Conservation (phyloP, 139 green algal genomes). For the Zygnema cylindricum region DNA sequence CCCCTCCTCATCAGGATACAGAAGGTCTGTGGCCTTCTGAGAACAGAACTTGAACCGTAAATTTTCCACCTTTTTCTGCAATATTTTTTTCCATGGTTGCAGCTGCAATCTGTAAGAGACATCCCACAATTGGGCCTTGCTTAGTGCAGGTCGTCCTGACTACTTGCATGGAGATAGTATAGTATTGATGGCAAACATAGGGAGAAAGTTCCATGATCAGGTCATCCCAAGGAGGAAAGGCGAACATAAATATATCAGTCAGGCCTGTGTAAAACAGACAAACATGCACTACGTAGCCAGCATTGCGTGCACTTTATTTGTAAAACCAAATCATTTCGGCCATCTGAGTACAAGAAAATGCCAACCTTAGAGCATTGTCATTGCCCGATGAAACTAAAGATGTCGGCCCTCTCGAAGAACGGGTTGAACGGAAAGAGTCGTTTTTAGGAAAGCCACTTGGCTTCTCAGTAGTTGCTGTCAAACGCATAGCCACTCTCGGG, state of each 20-base stretch:
- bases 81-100: conserved; percentile 27
- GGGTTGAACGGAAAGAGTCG: not conserved
- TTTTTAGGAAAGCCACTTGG: not conserved
- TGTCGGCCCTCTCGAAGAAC: not conserved
- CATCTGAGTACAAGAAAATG: no score
- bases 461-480: not conserved
- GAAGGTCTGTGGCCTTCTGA: conserved; percentile 41
- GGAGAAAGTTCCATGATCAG: no score
- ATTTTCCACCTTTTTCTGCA: conserved; percentile 27
- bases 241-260: no score
- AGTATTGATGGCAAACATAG: no score
- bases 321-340: no score
- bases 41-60: conserved; percentile 26
- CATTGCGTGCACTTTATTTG: no score
- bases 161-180: no score
- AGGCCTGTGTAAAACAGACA: no score
- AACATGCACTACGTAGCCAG: no score
- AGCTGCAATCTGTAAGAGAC: conserved; percentile 15
- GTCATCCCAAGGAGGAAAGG: no score
- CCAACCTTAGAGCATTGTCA: not conserved
- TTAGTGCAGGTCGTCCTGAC: no score
- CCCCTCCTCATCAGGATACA: conserved; percentile 25
- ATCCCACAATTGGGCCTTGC: no score
- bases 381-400: not conserved
- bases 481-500: conserved; percentile 13